Evolutionary conservation across 2,329 filamentous ascomycete species (phyloP).

Genomic region (Knoxdaviesia proteae): DNA sequence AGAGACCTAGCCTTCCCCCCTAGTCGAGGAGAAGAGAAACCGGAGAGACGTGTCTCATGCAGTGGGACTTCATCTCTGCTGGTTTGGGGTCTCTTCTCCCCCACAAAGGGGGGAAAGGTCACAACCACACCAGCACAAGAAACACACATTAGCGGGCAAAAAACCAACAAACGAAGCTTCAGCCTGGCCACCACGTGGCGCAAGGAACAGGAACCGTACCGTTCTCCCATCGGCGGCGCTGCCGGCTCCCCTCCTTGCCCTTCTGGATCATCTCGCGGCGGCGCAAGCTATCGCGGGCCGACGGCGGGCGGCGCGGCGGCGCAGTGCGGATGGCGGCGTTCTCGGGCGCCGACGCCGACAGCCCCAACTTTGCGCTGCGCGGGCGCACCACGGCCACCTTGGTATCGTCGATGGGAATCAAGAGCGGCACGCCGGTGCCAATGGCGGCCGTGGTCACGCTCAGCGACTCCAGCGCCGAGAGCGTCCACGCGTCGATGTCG

Average conservation of each 20-base stretch:
- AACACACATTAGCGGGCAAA: too few relatives aligned
- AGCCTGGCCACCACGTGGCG: not conserved
- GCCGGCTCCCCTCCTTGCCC: constrained; percentile 75
- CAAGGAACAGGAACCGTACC: constrained; percentile 29
- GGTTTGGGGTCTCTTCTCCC: not conserved
- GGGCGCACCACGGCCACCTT: not conserved
- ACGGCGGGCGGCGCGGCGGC: constrained; percentile 22
- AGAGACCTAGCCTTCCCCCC: too few relatives aligned
- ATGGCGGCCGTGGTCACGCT: constrained; percentile 32
- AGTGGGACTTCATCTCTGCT: not conserved
- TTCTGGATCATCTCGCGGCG: constrained; percentile 59
- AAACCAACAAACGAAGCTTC: too few relatives aligned
- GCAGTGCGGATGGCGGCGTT: constrained; percentile 1
- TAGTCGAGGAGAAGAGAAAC: too few relatives aligned
- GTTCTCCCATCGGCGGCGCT: constrained; percentile 86
- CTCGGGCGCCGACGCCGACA: not conserved
- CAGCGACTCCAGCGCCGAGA: constrained; percentile 32
- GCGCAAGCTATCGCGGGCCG: constrained; percentile 31
- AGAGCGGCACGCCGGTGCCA: constrained; percentile 41
- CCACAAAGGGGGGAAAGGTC: too few relatives aligned
- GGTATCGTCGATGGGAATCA: constrained; percentile 54
- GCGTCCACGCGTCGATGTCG: constrained; percentile 49
- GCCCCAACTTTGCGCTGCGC: not conserved
- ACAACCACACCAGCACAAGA: too few relatives aligned
- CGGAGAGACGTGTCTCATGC: too few relatives aligned